Evolutionary conservation across 2,329 filamentous ascomycete genomes (phyloP).

Genomic region (Pezicula carpinea): DNA sequence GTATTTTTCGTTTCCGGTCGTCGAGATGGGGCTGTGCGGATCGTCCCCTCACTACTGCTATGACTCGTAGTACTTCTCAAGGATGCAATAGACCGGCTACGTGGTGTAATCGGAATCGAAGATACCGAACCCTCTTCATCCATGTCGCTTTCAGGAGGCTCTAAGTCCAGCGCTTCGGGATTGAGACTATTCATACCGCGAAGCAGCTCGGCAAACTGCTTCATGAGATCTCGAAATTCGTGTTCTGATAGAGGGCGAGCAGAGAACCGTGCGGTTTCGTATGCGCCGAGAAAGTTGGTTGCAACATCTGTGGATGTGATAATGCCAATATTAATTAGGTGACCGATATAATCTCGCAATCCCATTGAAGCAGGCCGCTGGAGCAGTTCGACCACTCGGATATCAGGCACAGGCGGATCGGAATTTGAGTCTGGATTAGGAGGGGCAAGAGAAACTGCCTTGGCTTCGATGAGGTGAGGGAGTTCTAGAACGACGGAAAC

Average conservation of each 20-base stretch:
- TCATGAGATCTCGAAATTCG: slow-evolving; percentile 77
- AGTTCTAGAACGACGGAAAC: slow-evolving; percentile 76
- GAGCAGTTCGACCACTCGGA: slow-evolving; percentile 64
- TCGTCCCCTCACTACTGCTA: slow-evolving; percentile 24
- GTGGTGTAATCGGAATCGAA: slow-evolving; percentile 16
- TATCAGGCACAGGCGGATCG: slow-evolving; percentile 50
- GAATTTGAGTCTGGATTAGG: slow-evolving; percentile 38
- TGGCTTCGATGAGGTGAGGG: slow-evolving; percentile 85
- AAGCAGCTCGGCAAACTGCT: slow-evolving; percentile 75
- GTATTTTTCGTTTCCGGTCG: slow-evolving; percentile 9
- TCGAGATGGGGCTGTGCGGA: slow-evolving; percentile 22
- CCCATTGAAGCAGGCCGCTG: slow-evolving; percentile 68
- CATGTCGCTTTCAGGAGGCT: slow-evolving; percentile 21
- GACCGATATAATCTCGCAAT: slow-evolving; percentile 72
- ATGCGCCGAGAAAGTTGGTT: slow-evolving; percentile 64
- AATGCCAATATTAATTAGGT: slow-evolving; percentile 65
- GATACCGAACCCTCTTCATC: slow-evolving; percentile 22
- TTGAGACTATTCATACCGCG: slow-evolving; percentile 60
- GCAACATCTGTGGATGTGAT: slow-evolving; percentile 47
- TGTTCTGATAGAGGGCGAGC: slow-evolving; percentile 60
- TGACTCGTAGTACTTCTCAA: slow-evolving; percentile 15
- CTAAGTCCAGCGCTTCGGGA: slow-evolving; percentile 16
- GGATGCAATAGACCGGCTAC: slow-evolving; percentile 23
- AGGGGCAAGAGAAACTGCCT: slow-evolving; percentile 80
- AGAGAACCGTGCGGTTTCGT: slow-evolving; percentile 84